Evolutionary conservation across 225 moss, liverwort and hornwort species (phyloP).

Genomic region (Pseudisothecium myosuroides): DNA sequence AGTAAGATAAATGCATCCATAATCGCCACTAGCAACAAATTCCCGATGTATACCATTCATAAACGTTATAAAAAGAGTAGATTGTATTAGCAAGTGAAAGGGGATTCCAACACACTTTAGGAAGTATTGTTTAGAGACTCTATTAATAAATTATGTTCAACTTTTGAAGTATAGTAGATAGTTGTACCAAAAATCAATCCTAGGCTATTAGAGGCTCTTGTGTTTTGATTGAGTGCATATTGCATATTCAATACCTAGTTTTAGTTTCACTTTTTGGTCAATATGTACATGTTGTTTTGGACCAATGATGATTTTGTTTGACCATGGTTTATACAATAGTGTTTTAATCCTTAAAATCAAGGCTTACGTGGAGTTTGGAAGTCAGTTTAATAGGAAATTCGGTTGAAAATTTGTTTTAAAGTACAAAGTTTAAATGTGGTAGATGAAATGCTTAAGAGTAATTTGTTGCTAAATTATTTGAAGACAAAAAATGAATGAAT

Average conservation of each 20-base stretch:
- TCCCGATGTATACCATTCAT: no score
- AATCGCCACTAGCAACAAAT: neutral
- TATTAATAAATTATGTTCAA: neutral
- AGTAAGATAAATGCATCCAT: neutral
- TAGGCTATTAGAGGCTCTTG: neutral
- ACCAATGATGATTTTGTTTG: neutral
- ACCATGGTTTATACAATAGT: fast-evolving
- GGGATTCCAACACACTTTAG: neutral
- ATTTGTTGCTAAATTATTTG: neutral
- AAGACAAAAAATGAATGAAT: neutral
- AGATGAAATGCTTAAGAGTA: neutral
- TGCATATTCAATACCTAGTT: neutral
- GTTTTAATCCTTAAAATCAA: neutral
- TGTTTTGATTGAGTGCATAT: neutral
- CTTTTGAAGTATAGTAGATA: neutral
- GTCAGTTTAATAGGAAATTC: neutral
- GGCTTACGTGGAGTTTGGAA: fast-evolving
- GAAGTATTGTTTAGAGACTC: neutral
- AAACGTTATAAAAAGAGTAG: neutral
- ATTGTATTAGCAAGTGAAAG: neutral
- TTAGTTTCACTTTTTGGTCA: neutral
- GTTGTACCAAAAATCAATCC: neutral
- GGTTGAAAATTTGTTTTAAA: fast-evolving
- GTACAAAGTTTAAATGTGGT: neutral
- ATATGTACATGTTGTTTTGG: neutral